Evolutionary conservation across 169 alveolate species (phyloP).

Genomic region (Toxoplasma gondii): DNA sequence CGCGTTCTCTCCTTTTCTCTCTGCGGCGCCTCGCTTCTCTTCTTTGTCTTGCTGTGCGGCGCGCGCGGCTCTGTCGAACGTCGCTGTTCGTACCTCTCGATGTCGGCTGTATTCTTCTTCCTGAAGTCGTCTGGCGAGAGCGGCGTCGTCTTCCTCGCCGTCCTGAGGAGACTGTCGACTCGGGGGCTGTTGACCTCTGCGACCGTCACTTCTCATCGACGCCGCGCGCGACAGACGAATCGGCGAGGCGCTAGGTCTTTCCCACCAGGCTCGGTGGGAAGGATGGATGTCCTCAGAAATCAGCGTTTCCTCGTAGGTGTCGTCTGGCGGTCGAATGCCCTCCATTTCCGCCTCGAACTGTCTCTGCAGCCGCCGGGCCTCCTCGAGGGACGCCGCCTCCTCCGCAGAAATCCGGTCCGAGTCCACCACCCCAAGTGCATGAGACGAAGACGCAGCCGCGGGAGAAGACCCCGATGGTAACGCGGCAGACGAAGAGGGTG

Average conservation of each 20-base stretch:
- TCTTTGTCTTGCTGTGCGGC: too few relatives aligned
- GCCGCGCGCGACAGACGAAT: not conserved
- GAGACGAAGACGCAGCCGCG: not conserved
- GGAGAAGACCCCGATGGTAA: not conserved
- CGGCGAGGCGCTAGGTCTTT: not conserved
- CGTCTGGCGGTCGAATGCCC: conserved; percentile 11
- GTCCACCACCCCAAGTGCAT: not conserved
- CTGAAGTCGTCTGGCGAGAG: conserved; percentile 9
- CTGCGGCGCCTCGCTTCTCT: not conserved
- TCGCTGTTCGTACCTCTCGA: not conserved
- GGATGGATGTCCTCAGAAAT: not conserved
- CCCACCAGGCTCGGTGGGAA: not conserved
- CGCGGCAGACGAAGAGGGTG: not conserved
- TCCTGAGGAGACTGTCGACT: not conserved
- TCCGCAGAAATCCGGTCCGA: not conserved
- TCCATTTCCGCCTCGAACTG: conserved; percentile 19
- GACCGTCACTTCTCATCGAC: not conserved
- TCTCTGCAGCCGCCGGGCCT: conserved; percentile 13
- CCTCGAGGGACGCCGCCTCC: conserved; percentile 6
- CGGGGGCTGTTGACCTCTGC: not conserved
- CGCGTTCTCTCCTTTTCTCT: not conserved
- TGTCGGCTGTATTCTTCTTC: not conserved
- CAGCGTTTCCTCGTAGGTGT: not conserved
- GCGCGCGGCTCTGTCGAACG: too few relatives aligned
- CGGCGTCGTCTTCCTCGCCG: conserved; percentile 8